Evolutionary conservation across 2,329 filamentous ascomycete species (phyloP), one percentile per base, ranked within the genome.

Genomic region (Cladophialophora immunda): DNA sequence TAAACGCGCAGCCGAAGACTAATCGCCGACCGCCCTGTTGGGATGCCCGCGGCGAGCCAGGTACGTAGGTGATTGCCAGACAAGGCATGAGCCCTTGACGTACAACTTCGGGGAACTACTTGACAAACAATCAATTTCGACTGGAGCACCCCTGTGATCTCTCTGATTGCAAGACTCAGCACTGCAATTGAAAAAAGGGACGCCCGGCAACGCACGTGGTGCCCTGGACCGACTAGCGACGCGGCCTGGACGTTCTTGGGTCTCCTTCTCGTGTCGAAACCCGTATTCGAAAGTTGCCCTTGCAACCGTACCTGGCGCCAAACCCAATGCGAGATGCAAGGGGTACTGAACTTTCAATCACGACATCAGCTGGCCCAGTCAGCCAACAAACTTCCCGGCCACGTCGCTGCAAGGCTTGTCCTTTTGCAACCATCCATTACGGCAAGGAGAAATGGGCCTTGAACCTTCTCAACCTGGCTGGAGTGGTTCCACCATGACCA

Each of bases 241-340:
- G 27, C 27, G 45, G 45, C 45, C 45, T 27, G 45, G 41, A 59
- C 41, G 45, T 50, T 61, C 58, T 65, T 54, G 50, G 62, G 47
- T 60, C 9, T 32, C 56, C 30, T 47, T 41, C 62, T 53, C 17
- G 58, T 17, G 30, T 29, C 45, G 57, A 59, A 59, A 19, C 58
- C 41, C 58, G 29, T 61, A 38, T 61, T 53, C 6, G 29, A 29
- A 38, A 57, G 62, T 65, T 65, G 62, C 62, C 62, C 53, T 54
- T 65, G 62, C 66, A 58, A 62, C 62, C 56, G 66, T 68, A 68
- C 62, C 66, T 68, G 66, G 54, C 45, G 58, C 66, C 58, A 68
- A 65, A 65, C 65, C 36, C 30, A 65, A 62, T 36, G 36, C 29
- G 45, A 34, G 57, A 62, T 62, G 62, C 62, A 63, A 59, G 62